Conservation (phyloP, 169 alveolate species). For the Cryptosporidium parvum region DNA sequence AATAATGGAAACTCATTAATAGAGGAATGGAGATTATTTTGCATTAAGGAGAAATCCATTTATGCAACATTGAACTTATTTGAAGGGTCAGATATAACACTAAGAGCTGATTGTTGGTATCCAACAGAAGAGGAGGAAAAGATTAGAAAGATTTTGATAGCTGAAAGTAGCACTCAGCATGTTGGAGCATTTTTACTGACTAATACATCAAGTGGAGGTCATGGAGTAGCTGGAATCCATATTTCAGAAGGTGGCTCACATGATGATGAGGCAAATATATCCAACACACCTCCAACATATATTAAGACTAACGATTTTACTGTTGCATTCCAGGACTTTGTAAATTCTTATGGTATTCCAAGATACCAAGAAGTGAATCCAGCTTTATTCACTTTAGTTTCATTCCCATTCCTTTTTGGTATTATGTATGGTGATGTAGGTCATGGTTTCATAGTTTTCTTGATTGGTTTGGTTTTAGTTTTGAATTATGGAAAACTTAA, state of each 20-base stretch:
- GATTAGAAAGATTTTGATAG: constrained; percentile 85
- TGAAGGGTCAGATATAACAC: constrained; percentile 92
- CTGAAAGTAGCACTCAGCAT: constrained; percentile 80
- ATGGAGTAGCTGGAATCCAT: constrained; percentile 59
- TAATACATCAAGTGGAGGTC: constrained; percentile 77
- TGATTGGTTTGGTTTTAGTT: constrained; percentile 87
- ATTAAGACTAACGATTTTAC: constrained; percentile 94
- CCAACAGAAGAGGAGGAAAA: constrained; percentile 92
- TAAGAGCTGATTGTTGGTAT: constrained; percentile 97
- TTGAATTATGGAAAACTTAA: constrained; percentile 80
- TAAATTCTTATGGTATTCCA: constrained; percentile 99
- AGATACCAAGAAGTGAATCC: constrained; percentile 98
- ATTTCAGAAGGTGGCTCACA: constrained; percentile 79
- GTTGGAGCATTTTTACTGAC: constrained; percentile 87
- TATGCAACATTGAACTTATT: constrained; percentile 92
- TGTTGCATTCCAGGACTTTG: constrained; percentile 92
- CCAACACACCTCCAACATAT: constrained; percentile 94
- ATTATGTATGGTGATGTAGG: constrained; percentile 99
- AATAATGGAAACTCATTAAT: constrained; percentile 88
- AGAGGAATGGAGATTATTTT: constrained; percentile 94
- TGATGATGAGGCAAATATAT: constrained; percentile 83
- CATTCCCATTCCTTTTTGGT: constrained; percentile 99
- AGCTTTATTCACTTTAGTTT: constrained; percentile 95
- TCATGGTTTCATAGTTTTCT: constrained; percentile 94
- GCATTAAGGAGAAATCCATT: constrained; percentile 94